Evolutionary conservation across 345 rosid species (phyloP), one percentile per base, ranked within the genome.

Genomic region (Camelina hispida): DNA sequence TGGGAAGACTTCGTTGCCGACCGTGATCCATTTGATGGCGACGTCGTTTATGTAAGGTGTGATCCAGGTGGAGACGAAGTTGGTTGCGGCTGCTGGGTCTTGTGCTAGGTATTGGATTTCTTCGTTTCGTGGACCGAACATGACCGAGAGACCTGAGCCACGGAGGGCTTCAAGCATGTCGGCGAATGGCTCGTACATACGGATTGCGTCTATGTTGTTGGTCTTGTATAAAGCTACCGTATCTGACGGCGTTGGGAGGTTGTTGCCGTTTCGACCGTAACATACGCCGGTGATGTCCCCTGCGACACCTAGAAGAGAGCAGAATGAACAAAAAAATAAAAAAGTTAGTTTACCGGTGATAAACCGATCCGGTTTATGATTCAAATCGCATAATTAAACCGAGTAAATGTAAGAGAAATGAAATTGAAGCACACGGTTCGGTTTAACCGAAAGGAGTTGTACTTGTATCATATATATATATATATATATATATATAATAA

Each of bases 1-100:
- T 2, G 82, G 83, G 40, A 83, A 67, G 10, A 58, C 71, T 63
- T 79, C 83, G 28, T 87, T 84, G 4, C 87, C 89, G 6, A 76
- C 44, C 3, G 77, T 69, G 55, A 82, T 66, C 23, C 76, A 84
- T 23, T 63, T 61, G 46, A 87, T 73, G 0, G 13, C 4, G 15
- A 79, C 64, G 3, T 73, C 61, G 56, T 73, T 65, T 18, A 1
- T 22, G 71, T 80, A 71, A 4, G 86, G 74, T 9, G 14, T 6
- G 22, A 82, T 79, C 62, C 73, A 32, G 0, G 47, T 43, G 3
- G 66, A n/a, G 13, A 74, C 73, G 75, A 79, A 84, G 4, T 44
- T 28, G 1, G 37, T 14, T 52, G 78, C 79, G 13, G 75, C 82
- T 8, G 74, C 23, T 28, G 73, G 81, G 22, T 5, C 59, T 46